Evolutionary conservation across 306 rosid species (phyloP), one percentile per base, ranked within the genome.

Genomic region (Trichosanthes cucumerina): DNA sequence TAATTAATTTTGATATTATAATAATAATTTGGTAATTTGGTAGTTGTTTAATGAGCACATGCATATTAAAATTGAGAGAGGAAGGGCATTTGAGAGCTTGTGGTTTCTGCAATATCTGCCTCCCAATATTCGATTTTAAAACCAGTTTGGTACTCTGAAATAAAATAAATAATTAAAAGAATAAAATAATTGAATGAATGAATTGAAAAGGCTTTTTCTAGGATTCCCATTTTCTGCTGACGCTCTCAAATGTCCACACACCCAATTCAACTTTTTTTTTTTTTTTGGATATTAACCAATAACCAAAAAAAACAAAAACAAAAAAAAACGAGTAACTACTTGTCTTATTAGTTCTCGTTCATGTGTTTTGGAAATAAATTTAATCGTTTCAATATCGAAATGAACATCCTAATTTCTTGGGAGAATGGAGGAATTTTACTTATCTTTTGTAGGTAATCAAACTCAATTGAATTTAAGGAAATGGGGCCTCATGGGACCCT

Each of bases 41-140:
- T 49, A 49, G 54, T 49, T 49, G 54, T 49, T 49, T 64, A 34
- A 33, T 64, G 47, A 63, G 72, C 72, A 64, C 72, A 64, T 64
- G 72, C 47, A 64, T 34, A 64, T 64, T 64, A 33, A 34, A 36
- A 14, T 14, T 31, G 41, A 28, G 43, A 59, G 65, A 50, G 56
- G n/a, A 16, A 50, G n/a, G 56, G 26, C 31, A 56, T 56, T 59
- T 59, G 65, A 59, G 36, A 59, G 72, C 72, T 34, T 64, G 46
- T 64, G 72, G 47, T 64, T 64, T 64, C 72, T 64, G 72, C 46
- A 64, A 64, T 63, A 63, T 63, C 6, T 63, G 70, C 70, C 70
- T 63, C 70, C 70, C 43, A 63, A 63, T 64, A 64, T 64, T 64
- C 46, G 15, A 64, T 64, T 64, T 64, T 18, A 9, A 64, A 34